These are phyloP conservation scores for Musa beccarii DNA, from an alignment of 176 grass and related monocot genomes.

Conservation along the genomic window DNA sequence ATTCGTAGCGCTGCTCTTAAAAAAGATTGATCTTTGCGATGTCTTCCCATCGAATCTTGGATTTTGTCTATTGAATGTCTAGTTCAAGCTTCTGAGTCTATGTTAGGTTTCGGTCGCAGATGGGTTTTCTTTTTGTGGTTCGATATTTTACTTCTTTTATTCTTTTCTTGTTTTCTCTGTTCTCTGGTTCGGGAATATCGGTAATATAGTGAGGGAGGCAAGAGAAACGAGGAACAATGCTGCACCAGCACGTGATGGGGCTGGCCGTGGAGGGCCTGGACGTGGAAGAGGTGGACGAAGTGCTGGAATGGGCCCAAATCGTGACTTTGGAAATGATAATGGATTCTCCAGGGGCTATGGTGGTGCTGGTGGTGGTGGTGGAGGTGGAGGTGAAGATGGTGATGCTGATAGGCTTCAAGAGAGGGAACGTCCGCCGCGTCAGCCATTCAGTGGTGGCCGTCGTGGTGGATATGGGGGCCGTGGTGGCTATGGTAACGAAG, in stretches of 20 bases:
- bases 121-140: neutral
- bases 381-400: conserved; percentile 17
- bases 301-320: conserved; percentile 5
- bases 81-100: too few species aligned
- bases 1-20: neutral
- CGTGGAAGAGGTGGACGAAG: conserved; percentile 11
- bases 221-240: conserved; percentile 2
- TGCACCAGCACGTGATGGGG: conserved; percentile 23
- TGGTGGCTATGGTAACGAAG: conserved; percentile 31
- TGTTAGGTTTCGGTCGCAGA: too few species aligned
- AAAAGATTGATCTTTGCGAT: neutral
- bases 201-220: conserved; percentile 1
- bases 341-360: conserved; percentile 20
- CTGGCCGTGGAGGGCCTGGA: conserved; percentile 32
- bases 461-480: conserved; percentile 34
- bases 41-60: neutral
- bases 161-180: too few species aligned
- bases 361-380: conserved; percentile 16
- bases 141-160: neutral
- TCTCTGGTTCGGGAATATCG: too few species aligned
- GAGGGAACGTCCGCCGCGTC: conserved; percentile 32
- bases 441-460: conserved; percentile 37
- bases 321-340: conserved; percentile 11
- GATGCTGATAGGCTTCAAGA: conserved; percentile 32
- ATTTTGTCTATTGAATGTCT: neutral